Evolutionary conservation across 2,329 filamentous ascomycete species (phyloP), one percentile per base, ranked within the genome.

Genomic region (Fusarium sp.): DNA sequence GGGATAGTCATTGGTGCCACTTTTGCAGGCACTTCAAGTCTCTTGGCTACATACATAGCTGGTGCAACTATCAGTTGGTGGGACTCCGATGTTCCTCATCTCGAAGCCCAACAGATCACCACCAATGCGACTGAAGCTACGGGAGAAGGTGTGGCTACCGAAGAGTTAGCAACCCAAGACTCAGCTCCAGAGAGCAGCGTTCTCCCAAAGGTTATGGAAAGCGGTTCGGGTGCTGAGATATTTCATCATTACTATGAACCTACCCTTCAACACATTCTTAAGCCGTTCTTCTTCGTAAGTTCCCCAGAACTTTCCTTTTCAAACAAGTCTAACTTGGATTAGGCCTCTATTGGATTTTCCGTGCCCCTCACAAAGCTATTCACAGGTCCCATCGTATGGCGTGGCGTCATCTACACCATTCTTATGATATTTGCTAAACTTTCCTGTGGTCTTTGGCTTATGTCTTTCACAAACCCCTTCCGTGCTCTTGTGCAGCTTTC

Each of bases 341-440:
- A 86, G 84, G 84, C 87, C 2, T 89, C 87, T 0, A 92, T 95
- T 39, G 93, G 93, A 1, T 95, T 95, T 77, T 91, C 93, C 0
- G 92, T 96, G 4, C 93, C 93, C 0, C 91, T 95, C 35, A 88
- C 87, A 0, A 82, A 88, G 10, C 90, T 96, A 85, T 95, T 94
- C 74, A 78, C 79, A 0, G 88, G 88, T 0, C 76, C 82, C 1
- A 85, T 93, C 0, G 81, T 94, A 4, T 96, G 92, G 93, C 88
- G 89, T 16, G 93, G 93, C 1, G 69, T 94, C 1, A 85, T 94
- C 2, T 96, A 95, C 75, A 85, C 91, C 0, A 70, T 91, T 0
- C 81, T 96, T 7, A 96, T 96, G 93, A 77, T 85, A 2, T 56
- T 93, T 5, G 86, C 82, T 7, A 93, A 93, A 76, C 68, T 91